Evolutionary conservation across 2,329 filamentous ascomycete genomes (phyloP), one percentile per base, ranked within the genome.

Genomic region (Dothideomycetidae sp.): DNA sequence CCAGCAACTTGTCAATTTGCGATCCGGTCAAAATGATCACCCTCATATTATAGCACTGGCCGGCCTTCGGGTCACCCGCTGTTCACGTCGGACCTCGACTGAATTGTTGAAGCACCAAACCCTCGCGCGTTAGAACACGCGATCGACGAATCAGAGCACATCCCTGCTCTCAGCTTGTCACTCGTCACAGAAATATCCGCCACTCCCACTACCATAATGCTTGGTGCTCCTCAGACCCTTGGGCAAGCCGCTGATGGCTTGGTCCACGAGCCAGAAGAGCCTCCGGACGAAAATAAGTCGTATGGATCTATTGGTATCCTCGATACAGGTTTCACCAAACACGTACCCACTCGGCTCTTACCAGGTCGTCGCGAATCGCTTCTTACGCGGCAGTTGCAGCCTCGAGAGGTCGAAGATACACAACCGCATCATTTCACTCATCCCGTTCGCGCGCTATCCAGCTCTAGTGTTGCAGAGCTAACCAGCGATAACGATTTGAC

Each of bases 401-500:
- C 47, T 41, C 62, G 46, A 60, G 62, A 66, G 36, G 56, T 48
- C 66, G 55, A 59, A 40, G 53, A 59, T 12, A 53, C 59, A 14
- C 45, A 48, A 11, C 31, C 40, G 9, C n/a, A 26, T 26, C 44
- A 42, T 18, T 29, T 40, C 4, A 37, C 41, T 16, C 37, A 47
- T 41, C 47, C 54, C 40, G 50, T 52, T 44, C 58, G 66, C 48
- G 61, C 62, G 29, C 48, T 66, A 42, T 88, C 81, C 42, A 76
- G 79, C 49, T 79, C 77, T 55, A 92, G 83, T 64, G 88, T 84
- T 3, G 81, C 81, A 26, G 88, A 94, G 46, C 68, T 96, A 40
- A 94, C 85, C n/a, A 94, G 86, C 58, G 90, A 94, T 52, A 90
- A 82, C 41, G 55, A 54, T 42, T 63, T 92, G 42, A 93, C 86